These are phyloP conservation scores for Tetracentron sinense DNA, from an alignment of 164 flowering plant species.

Conservation along the genomic window DNA sequence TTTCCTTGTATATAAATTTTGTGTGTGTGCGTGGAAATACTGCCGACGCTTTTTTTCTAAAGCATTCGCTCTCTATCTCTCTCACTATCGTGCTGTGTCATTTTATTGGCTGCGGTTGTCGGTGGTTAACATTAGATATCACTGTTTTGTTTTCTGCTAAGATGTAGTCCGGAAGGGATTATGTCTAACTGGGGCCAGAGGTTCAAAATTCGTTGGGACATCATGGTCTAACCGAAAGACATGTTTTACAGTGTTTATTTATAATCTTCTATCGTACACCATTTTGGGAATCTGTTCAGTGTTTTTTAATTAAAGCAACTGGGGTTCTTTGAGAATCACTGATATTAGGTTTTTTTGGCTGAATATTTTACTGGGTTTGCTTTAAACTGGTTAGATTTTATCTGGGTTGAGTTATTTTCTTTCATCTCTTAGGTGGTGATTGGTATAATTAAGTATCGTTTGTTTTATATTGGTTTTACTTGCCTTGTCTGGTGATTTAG, in stretches of 20 bases:
- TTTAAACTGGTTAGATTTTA: neutral
- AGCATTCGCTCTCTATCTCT: neutral
- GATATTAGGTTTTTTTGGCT: neutral
- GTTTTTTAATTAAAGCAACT: neutral
- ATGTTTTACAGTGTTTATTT: neutral
- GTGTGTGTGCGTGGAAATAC: too few species aligned
- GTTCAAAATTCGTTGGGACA: neutral
- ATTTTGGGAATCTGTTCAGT: neutral
- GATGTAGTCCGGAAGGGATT: neutral
- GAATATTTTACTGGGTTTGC: neutral
- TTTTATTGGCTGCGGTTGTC: conserved; percentile 8
- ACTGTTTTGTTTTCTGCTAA: neutral
- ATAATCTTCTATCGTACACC: neutral
- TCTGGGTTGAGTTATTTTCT: neutral
- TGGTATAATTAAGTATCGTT: neutral
- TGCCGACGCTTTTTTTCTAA: neutral
- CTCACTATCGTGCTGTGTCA: neutral
- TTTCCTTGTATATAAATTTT: too few species aligned
- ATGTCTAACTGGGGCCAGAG: neutral
- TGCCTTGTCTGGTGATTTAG: neutral
- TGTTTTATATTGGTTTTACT: too few species aligned
- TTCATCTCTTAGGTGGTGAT: neutral
- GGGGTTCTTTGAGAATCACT: neutral
- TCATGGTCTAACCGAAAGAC: neutral
- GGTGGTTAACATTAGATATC: neutral